Evolutionary conservation across 768 basidiomycete genomes (phyloP).

Genomic region (Rhodotorula toruloides): DNA sequence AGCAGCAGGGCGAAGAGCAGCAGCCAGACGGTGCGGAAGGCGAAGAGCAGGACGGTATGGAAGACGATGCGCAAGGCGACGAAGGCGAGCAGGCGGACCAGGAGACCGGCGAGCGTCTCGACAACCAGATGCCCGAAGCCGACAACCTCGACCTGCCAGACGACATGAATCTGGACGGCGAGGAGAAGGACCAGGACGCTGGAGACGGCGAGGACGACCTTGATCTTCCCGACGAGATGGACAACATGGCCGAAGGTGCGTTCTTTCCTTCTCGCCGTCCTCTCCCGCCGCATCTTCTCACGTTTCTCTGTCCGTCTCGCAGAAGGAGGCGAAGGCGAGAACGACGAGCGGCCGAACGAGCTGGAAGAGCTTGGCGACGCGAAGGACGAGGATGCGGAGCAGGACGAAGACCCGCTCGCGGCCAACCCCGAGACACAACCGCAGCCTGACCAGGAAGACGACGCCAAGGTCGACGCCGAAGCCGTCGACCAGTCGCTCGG

Average conservation of each 20-base stretch:
- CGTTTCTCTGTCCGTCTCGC: not conserved
- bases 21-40: slow-evolving; percentile 32
- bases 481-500: slow-evolving; percentile 32
- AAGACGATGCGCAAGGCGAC: slow-evolving; percentile 18
- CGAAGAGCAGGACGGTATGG: slow-evolving; percentile 32
- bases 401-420: slow-evolving; percentile 66
- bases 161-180: slow-evolving; percentile 59
- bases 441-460: slow-evolving; percentile 54
- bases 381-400: slow-evolving; percentile 44
- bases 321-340: slow-evolving; percentile 46
- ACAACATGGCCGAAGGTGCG: slow-evolving; percentile 38
- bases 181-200: slow-evolving; percentile 43
- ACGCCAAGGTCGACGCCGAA: slow-evolving; percentile 46
- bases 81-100: slow-evolving; percentile 53
- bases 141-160: slow-evolving; percentile 85
- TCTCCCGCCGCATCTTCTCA: not conserved
- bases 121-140: slow-evolving; percentile 70
- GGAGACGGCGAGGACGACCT: slow-evolving; percentile 44
- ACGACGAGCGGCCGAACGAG: slow-evolving; percentile 45
- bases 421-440: slow-evolving; percentile 68
- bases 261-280: not conserved
- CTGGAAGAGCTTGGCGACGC: slow-evolving; percentile 50
- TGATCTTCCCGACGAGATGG: slow-evolving; percentile 42
- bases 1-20: slow-evolving; percentile 41
- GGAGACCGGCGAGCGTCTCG: slow-evolving; percentile 60